Conservation (phyloP, 768 basidiomycete genomes). For the Serpula lacrymans region DNA sequence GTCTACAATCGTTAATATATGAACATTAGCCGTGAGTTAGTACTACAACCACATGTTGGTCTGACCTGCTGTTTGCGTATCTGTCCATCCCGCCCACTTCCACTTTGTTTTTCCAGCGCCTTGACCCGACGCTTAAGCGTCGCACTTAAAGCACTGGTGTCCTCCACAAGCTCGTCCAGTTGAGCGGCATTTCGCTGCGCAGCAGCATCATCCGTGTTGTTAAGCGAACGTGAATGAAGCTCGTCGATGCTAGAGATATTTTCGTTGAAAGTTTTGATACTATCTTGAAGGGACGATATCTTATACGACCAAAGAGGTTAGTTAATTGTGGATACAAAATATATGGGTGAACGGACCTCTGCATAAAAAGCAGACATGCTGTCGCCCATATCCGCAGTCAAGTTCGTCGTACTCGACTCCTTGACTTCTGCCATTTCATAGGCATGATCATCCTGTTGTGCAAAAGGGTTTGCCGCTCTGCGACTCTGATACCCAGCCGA, state of each 20-base stretch:
- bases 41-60: slow-evolving; percentile 1
- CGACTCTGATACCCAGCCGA: too few relatives aligned
- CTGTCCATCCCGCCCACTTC: slow-evolving; percentile 39
- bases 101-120: slow-evolving; percentile 44
- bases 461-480: too few relatives aligned
- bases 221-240: slow-evolving; percentile 47
- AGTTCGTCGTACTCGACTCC: slow-evolving; percentile 49
- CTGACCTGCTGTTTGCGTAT: slow-evolving; percentile 45
- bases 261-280: slow-evolving; percentile 39
- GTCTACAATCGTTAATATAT: slow-evolving; percentile 37
- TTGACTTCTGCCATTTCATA: slow-evolving; percentile 75
- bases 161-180: slow-evolving; percentile 55
- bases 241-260: slow-evolving; percentile 46
- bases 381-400: slow-evolving; percentile 32
- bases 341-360: slow-evolving; percentile 17
- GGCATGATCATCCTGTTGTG: slow-evolving; percentile 52
- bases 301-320: slow-evolving; percentile 11
- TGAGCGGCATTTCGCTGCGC: slow-evolving; percentile 38
- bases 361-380: slow-evolving; percentile 33
- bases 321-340: background rate
- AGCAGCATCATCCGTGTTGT: slow-evolving; percentile 45
- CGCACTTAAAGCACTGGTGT: slow-evolving; percentile 58
- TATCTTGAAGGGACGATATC: slow-evolving; percentile 50
- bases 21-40: too few relatives aligned
- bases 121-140: slow-evolving; percentile 59